These are phyloP conservation scores for Xerophyta viscosa DNA, from an alignment of 106 monocot species.

Conservation along the genomic window DNA sequence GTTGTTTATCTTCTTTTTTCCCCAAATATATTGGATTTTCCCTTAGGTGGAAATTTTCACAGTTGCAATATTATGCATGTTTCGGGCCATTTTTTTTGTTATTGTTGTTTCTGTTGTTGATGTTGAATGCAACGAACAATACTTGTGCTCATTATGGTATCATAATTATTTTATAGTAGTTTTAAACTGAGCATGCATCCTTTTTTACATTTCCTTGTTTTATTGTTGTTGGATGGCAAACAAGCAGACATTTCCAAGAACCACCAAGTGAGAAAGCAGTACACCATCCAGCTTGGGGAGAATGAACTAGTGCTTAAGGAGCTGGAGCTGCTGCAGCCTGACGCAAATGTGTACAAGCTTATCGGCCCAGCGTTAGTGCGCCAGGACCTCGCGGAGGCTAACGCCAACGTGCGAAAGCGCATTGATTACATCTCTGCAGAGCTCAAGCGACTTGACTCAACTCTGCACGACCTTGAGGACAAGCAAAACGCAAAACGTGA, in stretches of 20 bases:
- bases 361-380: slow-evolving; percentile 92
- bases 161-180: no score
- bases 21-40: no score
- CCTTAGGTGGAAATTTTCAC: no score
- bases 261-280: slow-evolving; percentile 92
- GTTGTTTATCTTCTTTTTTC: no score
- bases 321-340: slow-evolving; percentile 60
- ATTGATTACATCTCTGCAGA: slow-evolving; percentile 92
- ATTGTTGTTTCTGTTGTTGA: no score
- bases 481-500: background rate
- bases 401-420: slow-evolving; percentile 76
- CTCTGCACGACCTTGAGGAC: background rate
- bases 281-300: slow-evolving; percentile 95
- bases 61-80: no score
- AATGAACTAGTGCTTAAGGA: slow-evolving; percentile 98
- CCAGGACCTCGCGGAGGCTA: slow-evolving; percentile 94
- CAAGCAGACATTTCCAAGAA: slow-evolving; percentile 75
- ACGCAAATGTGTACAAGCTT: slow-evolving; percentile 84
- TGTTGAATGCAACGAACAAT: no score
- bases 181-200: no score
- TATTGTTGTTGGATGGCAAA: background rate
- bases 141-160: no score
- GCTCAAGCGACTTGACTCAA: slow-evolving; percentile 6
- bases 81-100: no score
- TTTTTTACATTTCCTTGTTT: no score